phyloP scores from a whole-genome alignment of 2,329 filamentous ascomycete genomes.

The Paecilomyces variotii region DNA sequence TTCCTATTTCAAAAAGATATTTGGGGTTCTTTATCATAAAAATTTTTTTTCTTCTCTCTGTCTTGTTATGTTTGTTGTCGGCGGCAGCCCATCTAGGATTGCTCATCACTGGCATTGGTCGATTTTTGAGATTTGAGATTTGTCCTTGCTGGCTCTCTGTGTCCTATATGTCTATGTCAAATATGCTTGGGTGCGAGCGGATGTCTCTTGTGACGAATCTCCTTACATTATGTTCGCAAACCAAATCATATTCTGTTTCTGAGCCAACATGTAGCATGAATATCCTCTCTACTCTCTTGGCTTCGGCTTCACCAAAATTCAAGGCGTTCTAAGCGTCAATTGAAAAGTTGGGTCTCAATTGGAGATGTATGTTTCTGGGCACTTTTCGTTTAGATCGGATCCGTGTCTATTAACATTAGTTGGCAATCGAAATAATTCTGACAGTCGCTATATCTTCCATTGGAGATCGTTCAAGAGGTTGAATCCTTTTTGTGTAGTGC shows the following conservation, averaged over 20 bases:
- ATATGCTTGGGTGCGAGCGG: conserved; percentile 1
- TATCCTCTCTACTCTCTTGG: not conserved
- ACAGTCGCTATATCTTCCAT: too few relatives aligned
- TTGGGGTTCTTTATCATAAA: not conserved
- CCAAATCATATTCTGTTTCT: not conserved
- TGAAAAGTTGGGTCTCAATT: not conserved
- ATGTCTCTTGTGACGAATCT: not conserved
- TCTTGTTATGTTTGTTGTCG: not conserved
- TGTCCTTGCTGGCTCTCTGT: not conserved
- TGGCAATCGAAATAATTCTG: too few relatives aligned
- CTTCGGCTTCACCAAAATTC: not conserved
- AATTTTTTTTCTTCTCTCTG: not conserved
- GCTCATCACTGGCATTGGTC: not conserved
- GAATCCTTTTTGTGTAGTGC: too few relatives aligned
- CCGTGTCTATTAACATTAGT: not conserved
- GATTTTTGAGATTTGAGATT: not conserved
- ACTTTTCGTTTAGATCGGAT: not conserved
- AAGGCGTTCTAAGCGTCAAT: not conserved
- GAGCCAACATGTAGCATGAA: not conserved
- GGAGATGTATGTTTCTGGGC: not conserved
- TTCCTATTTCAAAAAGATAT: conserved; percentile 1
- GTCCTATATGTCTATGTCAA: conserved; percentile 1
- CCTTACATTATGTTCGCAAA: not conserved
- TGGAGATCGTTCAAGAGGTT: too few relatives aligned
- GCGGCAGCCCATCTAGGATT: not conserved